phyloP scores from a whole-genome alignment of 768 basidiomycete species.

The Kwoniella botswanensis region DNA sequence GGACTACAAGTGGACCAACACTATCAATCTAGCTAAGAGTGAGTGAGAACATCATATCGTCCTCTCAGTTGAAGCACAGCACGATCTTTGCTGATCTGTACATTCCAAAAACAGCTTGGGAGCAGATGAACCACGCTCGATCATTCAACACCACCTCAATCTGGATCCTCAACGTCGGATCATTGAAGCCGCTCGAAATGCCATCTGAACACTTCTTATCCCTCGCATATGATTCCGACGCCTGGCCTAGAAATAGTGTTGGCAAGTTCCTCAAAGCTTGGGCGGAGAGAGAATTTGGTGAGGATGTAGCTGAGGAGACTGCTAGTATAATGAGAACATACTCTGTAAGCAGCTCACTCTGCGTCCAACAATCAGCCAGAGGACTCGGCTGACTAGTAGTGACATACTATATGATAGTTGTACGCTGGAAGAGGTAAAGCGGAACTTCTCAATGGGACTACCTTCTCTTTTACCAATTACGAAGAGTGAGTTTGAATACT shows the following conservation, averaged over 20 bases:
- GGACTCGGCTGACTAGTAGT: too few relatives aligned
- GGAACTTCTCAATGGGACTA: conserved; percentile 68
- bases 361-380: too few relatives aligned
- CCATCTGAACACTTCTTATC: conserved; percentile 72
- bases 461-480: conserved; percentile 70
- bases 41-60: background rate
- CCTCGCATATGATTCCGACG: conserved; percentile 67
- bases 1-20: conserved; percentile 73
- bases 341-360: conserved; percentile 28
- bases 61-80: background rate
- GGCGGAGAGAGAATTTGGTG: conserved; percentile 71
- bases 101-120: conserved; percentile 61
- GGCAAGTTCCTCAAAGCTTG: conserved; percentile 65
- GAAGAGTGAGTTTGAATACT: conserved; percentile 64
- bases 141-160: conserved; percentile 67
- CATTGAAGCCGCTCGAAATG: conserved; percentile 75
- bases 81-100: background rate
- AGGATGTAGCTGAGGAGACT: conserved; percentile 61
- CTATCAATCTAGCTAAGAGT: conserved; percentile 45
- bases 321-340: conserved; percentile 62
- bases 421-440: conserved; percentile 65
- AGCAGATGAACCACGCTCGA: conserved; percentile 73
- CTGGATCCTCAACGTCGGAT: conserved; percentile 78
- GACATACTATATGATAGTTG: conserved; percentile 28
- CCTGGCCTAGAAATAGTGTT: conserved; percentile 66